Evolutionary conservation across 495 filamentous ascomycete species (phyloP).

Genomic region (Penicillium argentinense): DNA sequence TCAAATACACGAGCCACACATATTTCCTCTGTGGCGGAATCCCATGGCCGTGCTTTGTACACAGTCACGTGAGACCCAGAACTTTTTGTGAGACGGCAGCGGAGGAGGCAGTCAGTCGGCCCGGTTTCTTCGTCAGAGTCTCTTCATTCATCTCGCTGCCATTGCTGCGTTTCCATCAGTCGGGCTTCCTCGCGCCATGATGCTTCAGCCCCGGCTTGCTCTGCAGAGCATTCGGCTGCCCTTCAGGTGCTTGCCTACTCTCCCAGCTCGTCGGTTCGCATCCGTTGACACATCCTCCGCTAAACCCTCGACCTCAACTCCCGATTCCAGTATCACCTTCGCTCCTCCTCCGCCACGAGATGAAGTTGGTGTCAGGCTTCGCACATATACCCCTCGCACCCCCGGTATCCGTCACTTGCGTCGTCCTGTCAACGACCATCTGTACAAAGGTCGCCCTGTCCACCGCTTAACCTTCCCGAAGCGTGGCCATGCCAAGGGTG

Average conservation of each 20-base stretch:
- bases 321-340: slow-evolving; percentile 42
- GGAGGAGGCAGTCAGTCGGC: background rate
- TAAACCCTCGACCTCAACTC: slow-evolving; percentile 28
- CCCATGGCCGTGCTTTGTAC: background rate
- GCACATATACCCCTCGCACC: slow-evolving; percentile 91
- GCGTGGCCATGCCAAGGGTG: slow-evolving; percentile 87
- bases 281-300: slow-evolving; percentile 40
- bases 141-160: background rate
- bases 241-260: slow-evolving; percentile 41
- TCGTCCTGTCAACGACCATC: slow-evolving; percentile 90
- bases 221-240: slow-evolving; percentile 51
- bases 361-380: slow-evolving; percentile 47
- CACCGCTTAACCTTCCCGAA: slow-evolving; percentile 83
- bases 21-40: background rate
- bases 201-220: slow-evolving; percentile 68
- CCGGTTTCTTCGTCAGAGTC: slow-evolving; percentile 1
- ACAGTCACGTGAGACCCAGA: slow-evolving; percentile 19
- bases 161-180: background rate
- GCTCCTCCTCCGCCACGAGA: slow-evolving; percentile 46
- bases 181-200: slow-evolving; percentile 25
- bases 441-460: slow-evolving; percentile 89
- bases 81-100: slow-evolving; percentile 20
- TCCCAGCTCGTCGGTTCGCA: slow-evolving; percentile 54
- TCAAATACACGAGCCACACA: background rate
- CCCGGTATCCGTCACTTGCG: slow-evolving; percentile 90